These are phyloP conservation scores for Narthecium ossifragum DNA, from an alignment of 106 monocot genomes.

Conservation along the genomic window DNA sequence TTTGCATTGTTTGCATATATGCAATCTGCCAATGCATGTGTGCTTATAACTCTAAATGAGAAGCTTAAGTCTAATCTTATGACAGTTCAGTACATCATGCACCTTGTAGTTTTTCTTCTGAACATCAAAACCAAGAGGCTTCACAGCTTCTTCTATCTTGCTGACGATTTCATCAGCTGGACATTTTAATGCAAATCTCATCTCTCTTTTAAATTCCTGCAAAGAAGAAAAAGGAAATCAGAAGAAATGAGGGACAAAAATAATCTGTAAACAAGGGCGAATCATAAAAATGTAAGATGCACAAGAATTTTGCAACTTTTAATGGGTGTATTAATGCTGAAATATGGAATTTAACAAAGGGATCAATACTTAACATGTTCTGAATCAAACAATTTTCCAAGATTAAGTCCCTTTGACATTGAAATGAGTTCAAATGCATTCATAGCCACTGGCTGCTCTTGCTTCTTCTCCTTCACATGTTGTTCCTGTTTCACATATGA, in stretches of 20 bases:
- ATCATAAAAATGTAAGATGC: neutral
- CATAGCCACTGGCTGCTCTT: constrained; percentile 59
- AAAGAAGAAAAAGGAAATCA: neutral
- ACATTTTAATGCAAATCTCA: constrained; percentile 70
- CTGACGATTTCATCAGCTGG: constrained; percentile 75
- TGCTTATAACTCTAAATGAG: neutral
- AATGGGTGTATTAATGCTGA: neutral
- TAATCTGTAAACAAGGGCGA: too few species aligned
- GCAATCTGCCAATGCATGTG: too few species aligned
- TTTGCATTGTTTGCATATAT: too few species aligned
- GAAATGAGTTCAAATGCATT: constrained; percentile 93
- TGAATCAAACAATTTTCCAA: constrained; percentile 64
- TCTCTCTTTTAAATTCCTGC: constrained; percentile 81
- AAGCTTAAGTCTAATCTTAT: neutral
- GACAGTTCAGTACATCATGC: neutral
- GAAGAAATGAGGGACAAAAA: too few species aligned
- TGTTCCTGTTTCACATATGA: constrained; percentile 33
- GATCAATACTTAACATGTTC: constrained; percentile 67
- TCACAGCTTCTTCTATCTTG: constrained; percentile 88
- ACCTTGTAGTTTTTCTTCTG: constrained; percentile 91
- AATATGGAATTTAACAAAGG: too few species aligned
- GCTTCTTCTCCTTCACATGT: constrained; percentile 51
- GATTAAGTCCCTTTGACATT: constrained; percentile 79
- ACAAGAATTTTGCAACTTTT: neutral
- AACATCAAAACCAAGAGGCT: constrained; percentile 80